Evolutionary conservation across 805 yeast species (phyloP), one percentile per base, ranked within the genome.

Genomic region (Myxozyma geophila): DNA sequence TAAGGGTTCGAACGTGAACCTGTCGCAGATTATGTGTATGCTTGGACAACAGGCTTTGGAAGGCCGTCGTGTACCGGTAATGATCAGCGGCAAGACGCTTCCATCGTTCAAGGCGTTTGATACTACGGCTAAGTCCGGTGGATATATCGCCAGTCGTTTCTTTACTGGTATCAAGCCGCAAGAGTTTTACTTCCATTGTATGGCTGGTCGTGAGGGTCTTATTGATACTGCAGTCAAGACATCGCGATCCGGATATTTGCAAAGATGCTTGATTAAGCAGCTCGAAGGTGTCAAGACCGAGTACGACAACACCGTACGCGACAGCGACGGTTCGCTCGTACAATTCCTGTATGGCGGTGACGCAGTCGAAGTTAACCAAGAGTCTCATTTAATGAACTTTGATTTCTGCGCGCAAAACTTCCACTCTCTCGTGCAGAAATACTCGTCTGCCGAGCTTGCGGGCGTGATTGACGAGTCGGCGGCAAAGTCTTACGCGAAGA

Each of bases 121-220:
- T 75, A 95, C 99, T 15, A 93, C 91, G 76, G 97, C 98, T 1
- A 85, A 96, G 76, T 98, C 99, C 33, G 99, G 99, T 82, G 99
- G 99, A 60, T 95, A 91, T 76, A 90, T 95, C 75, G 90, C 93
- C 76, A 93, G 96, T 67, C 89, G 99, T 72, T 95, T 95, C 86
- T 96, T 91, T 77, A 91, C 98, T 47, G 99, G 99, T 77, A 89
- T 95, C 71, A 86, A 90, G 76, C 99, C 99, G 4, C 99, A 95
- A 79, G 99, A 95, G 78, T 95, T 96, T 79, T 95, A 92, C 76
- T 95, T 96, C 95, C 99, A 95, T 80, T 98, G 98, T 58, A 95
- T 95, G 97, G 98, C 99, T 74, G 99, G 99, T 82, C 91, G 99
- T 84, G 99, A 95, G 81, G 99, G 99, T 83, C 83, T 95, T 75